Evolutionary conservation across 331 rosid species (phyloP).

Genomic region (Erythrophleum ivorense): DNA sequence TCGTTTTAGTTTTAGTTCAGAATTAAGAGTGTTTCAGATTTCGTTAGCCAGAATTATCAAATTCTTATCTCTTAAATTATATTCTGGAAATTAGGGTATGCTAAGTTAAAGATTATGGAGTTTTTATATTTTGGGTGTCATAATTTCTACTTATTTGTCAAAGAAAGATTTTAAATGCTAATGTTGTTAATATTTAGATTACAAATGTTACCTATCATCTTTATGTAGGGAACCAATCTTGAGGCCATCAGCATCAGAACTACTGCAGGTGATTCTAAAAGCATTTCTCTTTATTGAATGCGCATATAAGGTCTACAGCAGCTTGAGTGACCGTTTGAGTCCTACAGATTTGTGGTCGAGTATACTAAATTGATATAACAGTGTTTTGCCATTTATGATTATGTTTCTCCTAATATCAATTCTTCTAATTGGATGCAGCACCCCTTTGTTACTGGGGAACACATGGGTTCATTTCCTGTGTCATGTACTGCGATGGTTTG

Average conservation of each 20-base stretch:
- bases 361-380: conserved; percentile 4
- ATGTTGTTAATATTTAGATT: conserved; percentile 7
- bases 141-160: background rate
- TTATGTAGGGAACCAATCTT: conserved; percentile 86
- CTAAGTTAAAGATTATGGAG: conserved; percentile 31
- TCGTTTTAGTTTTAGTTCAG: conserved; percentile 19
- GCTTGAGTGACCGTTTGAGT: conserved; percentile 17
- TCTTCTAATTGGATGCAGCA: conserved; percentile 67
- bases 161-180: background rate
- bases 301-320: conserved; percentile 17
- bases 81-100: conserved; percentile 21
- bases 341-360: conserved; percentile 24
- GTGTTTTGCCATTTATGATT: conserved; percentile 32
- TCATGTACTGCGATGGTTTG: conserved; percentile 64
- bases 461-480: conserved; percentile 45
- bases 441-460: conserved; percentile 84
- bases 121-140: background rate
- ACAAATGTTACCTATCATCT: conserved; percentile 24
- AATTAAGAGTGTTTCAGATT: conserved; percentile 12
- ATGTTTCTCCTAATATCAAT: conserved; percentile 39
- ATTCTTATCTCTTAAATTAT: conserved; percentile 10
- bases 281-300: conserved; percentile 33
- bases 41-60: background rate
- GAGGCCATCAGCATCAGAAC: conserved; percentile 84
- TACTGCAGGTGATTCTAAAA: conserved; percentile 76